Conservation (phyloP, 1,139 yeast species). For the Meyerozyma carpophila region DNA sequence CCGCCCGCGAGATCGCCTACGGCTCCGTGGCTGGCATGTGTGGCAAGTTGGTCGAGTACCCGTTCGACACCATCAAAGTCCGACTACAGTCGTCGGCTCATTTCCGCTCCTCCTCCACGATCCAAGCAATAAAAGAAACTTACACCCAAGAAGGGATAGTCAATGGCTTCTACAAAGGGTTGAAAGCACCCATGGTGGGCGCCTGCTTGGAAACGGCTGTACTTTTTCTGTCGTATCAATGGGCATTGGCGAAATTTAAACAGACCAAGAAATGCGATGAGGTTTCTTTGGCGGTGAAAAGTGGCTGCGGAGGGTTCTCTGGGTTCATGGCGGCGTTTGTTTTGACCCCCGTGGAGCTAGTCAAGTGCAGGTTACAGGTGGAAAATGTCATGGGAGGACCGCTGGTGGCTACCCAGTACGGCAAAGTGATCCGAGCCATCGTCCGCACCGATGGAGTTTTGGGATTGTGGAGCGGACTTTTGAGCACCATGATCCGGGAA, state of each 20-base stretch:
- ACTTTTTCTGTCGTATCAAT: slow-evolving; percentile 57
- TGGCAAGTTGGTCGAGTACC: slow-evolving; percentile 84
- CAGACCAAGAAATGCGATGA: slow-evolving; percentile 13
- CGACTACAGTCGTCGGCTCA: slow-evolving; percentile 64
- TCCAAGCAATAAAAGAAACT: slow-evolving; percentile 58
- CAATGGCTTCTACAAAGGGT: slow-evolving; percentile 51
- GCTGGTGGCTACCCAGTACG: slow-evolving; percentile 1
- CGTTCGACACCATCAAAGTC: slow-evolving; percentile 90
- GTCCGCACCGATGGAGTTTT: slow-evolving; percentile 47
- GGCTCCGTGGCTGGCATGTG: slow-evolving; percentile 70
- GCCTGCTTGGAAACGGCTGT: slow-evolving; percentile 85
- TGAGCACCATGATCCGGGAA: slow-evolving; percentile 80
- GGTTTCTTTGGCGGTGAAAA: slow-evolving; percentile 34
- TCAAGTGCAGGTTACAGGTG: slow-evolving; percentile 87
- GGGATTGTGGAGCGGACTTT: slow-evolving; percentile 76
- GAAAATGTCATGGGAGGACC: slow-evolving; percentile 34
- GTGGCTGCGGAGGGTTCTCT: slow-evolving; percentile 71
- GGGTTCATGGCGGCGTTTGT: slow-evolving; percentile 83
- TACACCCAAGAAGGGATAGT: slow-evolving; percentile 60
- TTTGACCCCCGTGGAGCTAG: slow-evolving; percentile 82
- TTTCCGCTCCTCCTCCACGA: slow-evolving; percentile 42
- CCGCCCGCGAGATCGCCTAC: slow-evolving; percentile 32
- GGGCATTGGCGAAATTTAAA: slow-evolving; percentile 24
- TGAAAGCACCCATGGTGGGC: slow-evolving; percentile 77
- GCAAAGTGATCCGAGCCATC: slow-evolving; percentile 36